Base-by-base conservation (phyloP, 2,329 filamentous ascomycete species). In the Eutypella sp. region DNA sequence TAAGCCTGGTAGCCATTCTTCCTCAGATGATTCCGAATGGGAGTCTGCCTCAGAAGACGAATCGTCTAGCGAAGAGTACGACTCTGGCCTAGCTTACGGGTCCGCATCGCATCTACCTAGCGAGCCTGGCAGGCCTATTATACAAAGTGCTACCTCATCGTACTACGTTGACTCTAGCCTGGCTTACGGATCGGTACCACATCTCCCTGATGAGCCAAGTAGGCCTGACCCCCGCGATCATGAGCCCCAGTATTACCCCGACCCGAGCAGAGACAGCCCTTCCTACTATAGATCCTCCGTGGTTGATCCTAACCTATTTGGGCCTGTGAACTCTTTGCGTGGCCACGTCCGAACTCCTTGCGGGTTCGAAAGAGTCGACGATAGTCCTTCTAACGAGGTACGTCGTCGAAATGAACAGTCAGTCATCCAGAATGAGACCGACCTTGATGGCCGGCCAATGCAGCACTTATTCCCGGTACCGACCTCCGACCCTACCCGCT, bases 381-480 rank as follows among this genome's bases (percentile, higher is more conserved):
- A 57, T 46, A 62, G 44, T 46, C 54, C 47, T 11, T 29, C 56
- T 43, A 41, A 29, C 22, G 52, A 54, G 25, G 40, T 46, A 25
- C 54, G 51, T 13, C 57, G 49, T 40, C 72, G 68, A 50, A 69
- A 74, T 36, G 60, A 65, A 18, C 59, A 61, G 10, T 60, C 65
- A 10, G 57, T 63, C 18, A 59, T 59, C 1, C 64, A 60, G 24
- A 58, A 58, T 59, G 65, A 62, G 64, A 65, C 62, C 20, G 60
- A 62, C 10, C 65, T 62, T 37, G 63, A 67, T 44, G 60, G 53
- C 29, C 62, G 51, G 23, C 64, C 73, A 9, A 68, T 88, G 66
- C 82, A 84, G 57, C 74, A 79, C 24, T 78, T 89, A 27, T 84
- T 83, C 54, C 81, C 87, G 7, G 68, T 84, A 25, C 78, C 84